Percentiles rank a stretch among this genome's conserved stretches.
Evolutionary conservation across 352 stramenopile species (phyloP).

Genomic region (Elongisporangium anandrum): DNA sequence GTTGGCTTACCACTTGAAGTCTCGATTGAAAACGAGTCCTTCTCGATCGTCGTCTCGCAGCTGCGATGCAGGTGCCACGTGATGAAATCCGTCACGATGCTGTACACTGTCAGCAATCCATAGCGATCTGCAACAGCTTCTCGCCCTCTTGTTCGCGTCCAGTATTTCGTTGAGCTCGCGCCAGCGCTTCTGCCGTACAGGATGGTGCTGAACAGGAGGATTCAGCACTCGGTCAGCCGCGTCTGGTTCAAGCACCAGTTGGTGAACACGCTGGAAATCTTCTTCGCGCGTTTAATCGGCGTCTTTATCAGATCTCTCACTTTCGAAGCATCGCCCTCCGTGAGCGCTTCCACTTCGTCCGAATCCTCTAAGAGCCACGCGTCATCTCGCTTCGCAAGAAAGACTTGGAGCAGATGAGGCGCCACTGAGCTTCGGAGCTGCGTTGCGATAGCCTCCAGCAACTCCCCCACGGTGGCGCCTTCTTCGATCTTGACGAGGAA

Average conservation of each 20-base stretch:
- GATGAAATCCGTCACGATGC: not conserved
- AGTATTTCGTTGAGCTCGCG: no score
- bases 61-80: not conserved
- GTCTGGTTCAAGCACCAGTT: not conserved
- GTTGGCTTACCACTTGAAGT: not conserved
- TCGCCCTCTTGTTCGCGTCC: no score
- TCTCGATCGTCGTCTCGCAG: not conserved
- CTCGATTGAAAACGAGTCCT: not conserved
- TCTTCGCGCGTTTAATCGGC: not conserved
- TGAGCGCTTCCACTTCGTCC: conserved; percentile 4
- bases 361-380: not conserved
- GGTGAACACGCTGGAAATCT: not conserved
- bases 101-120: not conserved
- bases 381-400: not conserved
- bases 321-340: conserved; percentile 1
- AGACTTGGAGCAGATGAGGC: no score
- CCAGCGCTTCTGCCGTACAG: no score
- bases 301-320: not conserved
- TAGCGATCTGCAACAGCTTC: not conserved
- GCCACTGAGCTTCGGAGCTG: not conserved
- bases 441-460: not conserved
- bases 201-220: not conserved
- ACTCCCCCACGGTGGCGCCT: no score
- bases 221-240: not conserved
- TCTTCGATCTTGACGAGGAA: no score